Conservation (phyloP, 345 rosid species). For the Limnanthes douglasii region DNA sequence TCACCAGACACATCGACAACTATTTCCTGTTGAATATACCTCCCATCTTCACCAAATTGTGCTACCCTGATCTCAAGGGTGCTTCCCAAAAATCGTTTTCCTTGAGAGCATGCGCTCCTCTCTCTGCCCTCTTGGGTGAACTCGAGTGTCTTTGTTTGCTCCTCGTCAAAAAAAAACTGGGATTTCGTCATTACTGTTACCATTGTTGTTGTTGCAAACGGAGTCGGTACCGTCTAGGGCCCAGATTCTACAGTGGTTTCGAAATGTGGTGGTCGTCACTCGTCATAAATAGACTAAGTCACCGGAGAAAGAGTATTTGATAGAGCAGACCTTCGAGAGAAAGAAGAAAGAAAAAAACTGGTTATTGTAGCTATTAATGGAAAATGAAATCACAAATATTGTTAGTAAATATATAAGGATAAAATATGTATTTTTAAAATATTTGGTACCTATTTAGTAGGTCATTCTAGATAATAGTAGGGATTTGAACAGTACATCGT, state of each 20-base stretch:
- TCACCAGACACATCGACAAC: slow-evolving; percentile 29
- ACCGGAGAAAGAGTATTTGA: too few species aligned
- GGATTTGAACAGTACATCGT: too few species aligned
- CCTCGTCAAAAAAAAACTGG: slow-evolving; percentile 25
- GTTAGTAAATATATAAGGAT: too few species aligned
- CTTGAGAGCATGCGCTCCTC: slow-evolving; percentile 40
- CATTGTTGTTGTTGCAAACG: slow-evolving; percentile 25
- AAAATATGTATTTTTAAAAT: too few species aligned
- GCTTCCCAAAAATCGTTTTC: slow-evolving; percentile 51
- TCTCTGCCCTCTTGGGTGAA: slow-evolving; percentile 44
- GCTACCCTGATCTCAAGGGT: slow-evolving; percentile 87
- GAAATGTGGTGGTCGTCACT: too few species aligned
- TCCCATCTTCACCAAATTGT: slow-evolving; percentile 30
- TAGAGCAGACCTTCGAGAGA: too few species aligned
- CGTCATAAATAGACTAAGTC: too few species aligned
- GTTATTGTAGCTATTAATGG: too few species aligned
- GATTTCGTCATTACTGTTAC: slow-evolving; percentile 25
- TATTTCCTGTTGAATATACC: slow-evolving; percentile 32
- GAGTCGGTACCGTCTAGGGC: slow-evolving; percentile 49
- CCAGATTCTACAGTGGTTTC: slow-evolving; percentile 29
- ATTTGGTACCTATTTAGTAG: too few species aligned
- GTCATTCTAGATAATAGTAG: too few species aligned
- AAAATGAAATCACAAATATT: too few species aligned
- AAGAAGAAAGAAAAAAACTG: too few species aligned
- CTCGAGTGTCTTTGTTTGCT: slow-evolving; percentile 38